These are phyloP conservation scores for Salvia miltiorrhiza DNA, from an alignment of 257 asterid species.

Conservation along the genomic window DNA sequence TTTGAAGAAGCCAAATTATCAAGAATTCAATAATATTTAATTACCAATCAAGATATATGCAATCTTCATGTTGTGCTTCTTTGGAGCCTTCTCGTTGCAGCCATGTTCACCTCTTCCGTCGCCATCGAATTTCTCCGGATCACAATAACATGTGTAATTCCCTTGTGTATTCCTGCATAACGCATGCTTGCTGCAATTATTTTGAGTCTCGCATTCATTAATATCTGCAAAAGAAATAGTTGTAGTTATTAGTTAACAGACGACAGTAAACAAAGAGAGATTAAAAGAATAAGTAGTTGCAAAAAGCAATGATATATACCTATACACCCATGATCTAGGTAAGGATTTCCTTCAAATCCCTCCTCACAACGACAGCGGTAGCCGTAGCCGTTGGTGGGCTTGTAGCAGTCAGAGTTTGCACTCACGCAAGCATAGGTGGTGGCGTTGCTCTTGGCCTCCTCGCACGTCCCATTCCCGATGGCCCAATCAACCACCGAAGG, in stretches of 20 bases:
- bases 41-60: background rate
- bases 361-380: constrained; percentile 35
- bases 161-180: constrained; percentile 25
- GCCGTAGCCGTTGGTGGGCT: constrained; percentile 11
- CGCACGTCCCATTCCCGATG: constrained; percentile 26
- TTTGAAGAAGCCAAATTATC: background rate
- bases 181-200: constrained; percentile 2
- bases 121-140: constrained; percentile 28
- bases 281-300: no score
- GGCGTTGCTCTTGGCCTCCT: background rate
- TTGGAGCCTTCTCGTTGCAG: background rate
- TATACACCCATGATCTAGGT: constrained; percentile 34
- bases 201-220: constrained; percentile 34
- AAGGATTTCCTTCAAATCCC: constrained; percentile 45
- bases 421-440: constrained; percentile 28
- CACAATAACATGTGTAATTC: constrained; percentile 28
- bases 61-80: constrained; percentile 14
- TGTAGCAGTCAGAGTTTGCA: constrained; percentile 15
- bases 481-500: constrained; percentile 45
- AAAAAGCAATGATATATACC: no score
- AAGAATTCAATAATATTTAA: no score
- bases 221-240: constrained; percentile 33
- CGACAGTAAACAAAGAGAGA: no score
- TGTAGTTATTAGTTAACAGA: no score
- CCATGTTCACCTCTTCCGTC: constrained; percentile 29